Evolutionary conservation across 805 yeast species (phyloP).

Genomic region (Saccharomyces jurei): DNA sequence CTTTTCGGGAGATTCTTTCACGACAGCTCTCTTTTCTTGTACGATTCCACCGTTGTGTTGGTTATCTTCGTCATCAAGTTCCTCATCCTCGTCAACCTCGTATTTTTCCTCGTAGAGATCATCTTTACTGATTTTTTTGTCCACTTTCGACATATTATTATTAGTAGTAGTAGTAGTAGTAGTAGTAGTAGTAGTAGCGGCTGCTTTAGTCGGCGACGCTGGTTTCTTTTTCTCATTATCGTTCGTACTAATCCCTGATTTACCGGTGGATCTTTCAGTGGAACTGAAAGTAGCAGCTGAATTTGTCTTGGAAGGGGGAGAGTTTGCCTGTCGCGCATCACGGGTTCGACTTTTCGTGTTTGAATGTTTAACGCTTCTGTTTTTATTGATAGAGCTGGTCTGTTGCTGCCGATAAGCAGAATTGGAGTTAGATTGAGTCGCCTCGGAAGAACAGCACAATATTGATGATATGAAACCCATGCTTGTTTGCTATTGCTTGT

Average conservation of each 20-base stretch:
- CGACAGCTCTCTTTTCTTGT: slow-evolving; percentile 3
- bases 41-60: slow-evolving; percentile 3
- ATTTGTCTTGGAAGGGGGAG: not conserved
- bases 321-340: slow-evolving; percentile 5
- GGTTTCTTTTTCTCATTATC: slow-evolving; percentile 1
- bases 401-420: not conserved
- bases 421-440: slow-evolving; percentile 8
- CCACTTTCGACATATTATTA: not conserved
- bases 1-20: slow-evolving; percentile 3
- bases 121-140: not conserved
- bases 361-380: slow-evolving; percentile 8
- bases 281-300: not conserved
- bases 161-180: slow-evolving; percentile 1
- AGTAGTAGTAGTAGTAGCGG: not conserved
- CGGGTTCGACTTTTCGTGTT: not conserved
- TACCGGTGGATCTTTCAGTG: not conserved
- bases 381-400: slow-evolving; percentile 3
- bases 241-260: not conserved
- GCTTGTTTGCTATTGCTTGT: not conserved
- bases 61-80: slow-evolving; percentile 9
- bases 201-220: not conserved
- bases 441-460: slow-evolving; percentile 14
- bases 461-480: not conserved
- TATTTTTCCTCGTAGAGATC: not conserved
- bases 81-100: slow-evolving; percentile 4